Base-by-base conservation (phyloP, 805 yeast species). In the Candida adriatica region DNA sequence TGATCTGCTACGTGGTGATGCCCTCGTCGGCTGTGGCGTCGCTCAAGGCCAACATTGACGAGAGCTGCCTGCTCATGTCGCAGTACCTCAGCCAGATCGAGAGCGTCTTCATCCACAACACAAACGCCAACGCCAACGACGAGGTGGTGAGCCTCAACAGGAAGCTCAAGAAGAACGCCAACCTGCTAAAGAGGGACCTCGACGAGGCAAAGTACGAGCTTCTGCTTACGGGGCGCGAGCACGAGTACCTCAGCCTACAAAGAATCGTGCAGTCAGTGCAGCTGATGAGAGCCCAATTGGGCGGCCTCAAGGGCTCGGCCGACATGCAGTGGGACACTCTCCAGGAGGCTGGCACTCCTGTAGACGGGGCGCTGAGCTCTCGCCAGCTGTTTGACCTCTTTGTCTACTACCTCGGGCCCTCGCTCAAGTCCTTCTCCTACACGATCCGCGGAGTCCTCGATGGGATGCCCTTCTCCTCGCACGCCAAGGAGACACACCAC, bases 401-500 rank as follows among this genome's bases (percentile, higher is more conserved):
- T 50, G 76, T 79, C 2, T 69, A 68, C 40, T 66, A 79, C 44
- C 58, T 83, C 27, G 85, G 87, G 0, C 92, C 94, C 0, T 76
- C 88, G 0, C 64, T 79, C 51, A 73, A 73, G 47, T 74, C 85
- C 2, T 75, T 77, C 42, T 67, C 75, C 2, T 69, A 68, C 45
- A 80, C 87, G 0, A 62, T 82, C 31, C 66, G 73, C 34, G 75
- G 73, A 18, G 77, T 82, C 6, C 51, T 83, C 34, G 61, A 62
- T 14, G 77, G 73, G 9, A 57, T 77, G 3, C 80, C 84, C 2
- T 79, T 77, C 45, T 71, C 68, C 30, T 46, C 55, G 6, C 46
- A 56, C 5, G 64, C 71, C 26, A 61, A 61, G 13, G 48, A 60
- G 4, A 61, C 73, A 0, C 46, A 55, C 1, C 70, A 67, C 24